Evolutionary conservation across 768 basidiomycete species (phyloP), one percentile per base, ranked within the genome.

Genomic region (Tylopilus rubrobrunneus): DNA sequence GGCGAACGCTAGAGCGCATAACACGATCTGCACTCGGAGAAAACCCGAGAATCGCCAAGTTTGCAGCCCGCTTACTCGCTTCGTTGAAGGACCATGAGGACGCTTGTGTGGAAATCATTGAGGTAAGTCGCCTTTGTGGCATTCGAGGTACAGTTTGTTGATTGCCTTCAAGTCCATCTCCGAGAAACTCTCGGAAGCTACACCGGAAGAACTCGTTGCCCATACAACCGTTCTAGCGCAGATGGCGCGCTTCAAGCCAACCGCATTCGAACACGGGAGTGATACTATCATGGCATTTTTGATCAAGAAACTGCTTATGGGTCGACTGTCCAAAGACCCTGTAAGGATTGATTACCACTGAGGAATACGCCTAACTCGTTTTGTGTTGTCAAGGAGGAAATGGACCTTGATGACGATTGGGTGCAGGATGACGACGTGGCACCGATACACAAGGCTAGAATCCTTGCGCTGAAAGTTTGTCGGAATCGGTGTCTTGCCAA

Each of bases 401-500:
- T 83, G 78, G 78, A 83, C 17, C 61, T 65, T 5, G 81, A 81
- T 14, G 79, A 82, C 39, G 89, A 94, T 59, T 98, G 94, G 94
- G 73, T 81, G 10, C 80, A 85, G 31, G 86, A 93, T 33, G 76
- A 76, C 0, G 76, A 84, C 4, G 67, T 96, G 21, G 64, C 81
- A 0, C 72, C 76, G 2, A 73, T 77, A 4, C 77, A 92, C 1
- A 75, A 73, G 42, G 88, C 91, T 0, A 92, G 91, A 64, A 65
- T 97, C 4, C 71, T 86, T 8, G 79, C 84, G 2, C 67, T 98
- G 23, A 94, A 97, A 69, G 79, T 95, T 6, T 86, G 85, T 65
- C 79, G 90, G 25, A 85, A 93, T 67, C 84, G 93, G 17, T 84
- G 85, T 63, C 74, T 96, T 12, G 81, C 87, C 0, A 86, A 87